These are phyloP conservation scores for Umbilicus rupestris DNA, from an alignment of 164 flowering plant genomes.

Conservation along the genomic window DNA sequence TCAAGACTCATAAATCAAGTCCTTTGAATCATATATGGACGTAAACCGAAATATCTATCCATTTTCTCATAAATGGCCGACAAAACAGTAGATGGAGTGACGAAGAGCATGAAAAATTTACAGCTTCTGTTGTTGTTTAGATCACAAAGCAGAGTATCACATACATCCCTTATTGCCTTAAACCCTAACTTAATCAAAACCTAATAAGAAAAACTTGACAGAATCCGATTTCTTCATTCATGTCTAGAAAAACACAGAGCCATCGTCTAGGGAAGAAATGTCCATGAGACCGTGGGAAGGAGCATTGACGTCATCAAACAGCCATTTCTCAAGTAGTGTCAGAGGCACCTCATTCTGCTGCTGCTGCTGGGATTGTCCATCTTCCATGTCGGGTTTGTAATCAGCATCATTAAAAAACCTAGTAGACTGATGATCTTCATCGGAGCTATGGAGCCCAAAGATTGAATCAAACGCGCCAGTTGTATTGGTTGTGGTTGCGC, in stretches of 20 bases:
- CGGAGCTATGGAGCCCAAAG: not conserved
- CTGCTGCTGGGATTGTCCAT: slow-evolving; percentile 1
- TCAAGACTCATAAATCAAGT: too few species aligned
- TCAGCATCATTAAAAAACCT: not conserved
- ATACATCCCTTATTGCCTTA: not conserved
- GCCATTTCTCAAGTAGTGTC: slow-evolving; percentile 8
- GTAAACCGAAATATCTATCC: too few species aligned
- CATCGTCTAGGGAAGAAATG: slow-evolving; percentile 1
- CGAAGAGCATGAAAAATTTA: not conserved
- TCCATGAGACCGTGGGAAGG: slow-evolving; percentile 6
- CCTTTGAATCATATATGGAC: too few species aligned
- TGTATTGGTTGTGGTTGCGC: not conserved
- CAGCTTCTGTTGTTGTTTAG: not conserved
- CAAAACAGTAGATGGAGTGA: not conserved
- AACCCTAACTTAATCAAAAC: not conserved
- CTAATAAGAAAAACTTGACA: not conserved
- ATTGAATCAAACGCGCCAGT: not conserved
- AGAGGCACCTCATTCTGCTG: slow-evolving; percentile 2
- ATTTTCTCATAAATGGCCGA: too few species aligned
- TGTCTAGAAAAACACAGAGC: not conserved
- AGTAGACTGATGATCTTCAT: slow-evolving; percentile 8
- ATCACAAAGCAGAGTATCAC: not conserved
- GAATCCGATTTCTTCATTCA: not conserved
- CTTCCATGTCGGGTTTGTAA: not conserved
- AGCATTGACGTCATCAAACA: slow-evolving; percentile 4